Evolutionary conservation across 2,329 filamentous ascomycete species (phyloP).

Genomic region (Aspergillus sp.): DNA sequence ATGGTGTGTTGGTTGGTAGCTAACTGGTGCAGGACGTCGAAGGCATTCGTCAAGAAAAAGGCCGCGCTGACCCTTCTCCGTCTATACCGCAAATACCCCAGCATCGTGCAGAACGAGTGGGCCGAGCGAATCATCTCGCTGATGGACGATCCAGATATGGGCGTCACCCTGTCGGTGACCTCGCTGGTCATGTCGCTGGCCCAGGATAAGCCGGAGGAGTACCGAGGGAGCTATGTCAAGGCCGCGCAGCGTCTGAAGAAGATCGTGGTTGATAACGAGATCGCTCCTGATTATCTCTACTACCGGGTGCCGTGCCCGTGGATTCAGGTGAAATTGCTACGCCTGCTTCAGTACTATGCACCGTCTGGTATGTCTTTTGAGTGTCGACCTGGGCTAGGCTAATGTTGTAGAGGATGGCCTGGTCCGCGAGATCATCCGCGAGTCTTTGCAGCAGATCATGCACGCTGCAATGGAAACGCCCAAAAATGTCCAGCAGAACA

Average conservation of each 20-base stretch:
- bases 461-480: slow-evolving; percentile 85
- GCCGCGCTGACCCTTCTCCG: slow-evolving; percentile 86
- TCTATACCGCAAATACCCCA: slow-evolving; percentile 86
- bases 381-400: slow-evolving; percentile 1
- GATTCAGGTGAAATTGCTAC: slow-evolving; percentile 91
- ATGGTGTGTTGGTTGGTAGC: slow-evolving; percentile 20
- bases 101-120: slow-evolving; percentile 93
- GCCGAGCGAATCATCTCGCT: slow-evolving; percentile 96
- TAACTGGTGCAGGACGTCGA: slow-evolving; percentile 55
- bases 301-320: slow-evolving; percentile 99
- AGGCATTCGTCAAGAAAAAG: slow-evolving; percentile 99
- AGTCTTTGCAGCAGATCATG: slow-evolving; percentile 83
- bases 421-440: slow-evolving; percentile 80
- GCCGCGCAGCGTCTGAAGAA: slow-evolving; percentile 82
- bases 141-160: slow-evolving; percentile 93
- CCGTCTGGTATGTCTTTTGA: slow-evolving; percentile 61
- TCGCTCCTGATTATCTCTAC: slow-evolving; percentile 85
- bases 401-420: slow-evolving; percentile 68
- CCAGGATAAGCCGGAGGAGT: slow-evolving; percentile 88
- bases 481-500: slow-evolving; percentile 99
- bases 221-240: slow-evolving; percentile 89
- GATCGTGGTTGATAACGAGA: slow-evolving; percentile 83
- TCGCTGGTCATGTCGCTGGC: slow-evolving; percentile 90
- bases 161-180: slow-evolving; percentile 88
- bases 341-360: slow-evolving; percentile 89